Evolutionary conservation across 73 alveolate species (phyloP), one percentile per base, ranked within the genome.

Genomic region (Paramecium biaurelia): DNA sequence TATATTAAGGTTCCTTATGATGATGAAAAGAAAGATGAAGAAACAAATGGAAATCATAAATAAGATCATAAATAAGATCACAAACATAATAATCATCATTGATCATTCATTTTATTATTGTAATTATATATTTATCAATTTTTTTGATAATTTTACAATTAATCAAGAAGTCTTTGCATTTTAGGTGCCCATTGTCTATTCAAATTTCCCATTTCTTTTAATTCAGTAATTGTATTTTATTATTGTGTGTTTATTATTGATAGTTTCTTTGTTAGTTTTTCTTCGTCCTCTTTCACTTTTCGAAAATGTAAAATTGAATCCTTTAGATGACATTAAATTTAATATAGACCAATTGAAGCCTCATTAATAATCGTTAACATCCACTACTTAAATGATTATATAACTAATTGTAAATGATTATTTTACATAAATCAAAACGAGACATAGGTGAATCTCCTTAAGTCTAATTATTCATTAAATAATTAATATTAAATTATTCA

Each of bases 141-240:
- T 15, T 47, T 47, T 47, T 53, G 14, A 53, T 53, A 18, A 20
- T 53, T 53, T 74, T 41, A 37, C n/a, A 74, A 74, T 74, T 74
- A 28, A 74, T 74, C 87, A 28, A 74, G 57, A 37, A 74, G 87
- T 37, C 18, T 37, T 20, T 74, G n/a, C 87, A 74, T 74, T 14
- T 74, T 74, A 10, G 56, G 57, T 4, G 87, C 87, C 87, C 87
- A 74, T 74, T 74, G 41, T 41, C 14, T 34, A 74, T 74, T 74
- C 24, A 74, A 74, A 14, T 74, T n/a, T 1, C 59, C 59, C 2
- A 74, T 74, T n/a, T 74, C 87, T 14, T 41, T 14, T 5, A 74
- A 28, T 10, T 74, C 87, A 8, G n/a, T 5, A n/a, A 74, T 74
- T 4, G 87, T 74, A 10, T 34, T n/a, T 34, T 28, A 14, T 74